Percentiles rank a stretch among this genome's conserved stretches.
Evolutionary conservation across 192 early-diverging fungal genomes (phyloP).

Genomic region (Gonapodya sp.): DNA sequence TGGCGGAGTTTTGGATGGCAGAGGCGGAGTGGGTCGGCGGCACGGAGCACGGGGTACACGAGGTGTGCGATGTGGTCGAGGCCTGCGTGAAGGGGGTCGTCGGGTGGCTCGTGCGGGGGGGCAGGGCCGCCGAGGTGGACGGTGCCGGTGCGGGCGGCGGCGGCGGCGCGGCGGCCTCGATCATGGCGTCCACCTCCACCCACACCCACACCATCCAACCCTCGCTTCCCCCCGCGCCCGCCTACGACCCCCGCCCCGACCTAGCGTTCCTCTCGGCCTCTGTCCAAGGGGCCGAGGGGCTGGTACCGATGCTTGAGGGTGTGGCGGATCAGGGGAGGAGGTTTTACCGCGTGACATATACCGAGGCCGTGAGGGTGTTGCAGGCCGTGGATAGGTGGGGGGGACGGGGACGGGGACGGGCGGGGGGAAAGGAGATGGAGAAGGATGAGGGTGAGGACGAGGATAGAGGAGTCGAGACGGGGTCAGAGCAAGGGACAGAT

Average conservation of each 20-base stretch:
- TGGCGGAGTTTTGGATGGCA: constrained; percentile 93
- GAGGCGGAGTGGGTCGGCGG: constrained; percentile 80
- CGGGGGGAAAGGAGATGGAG: background rate
- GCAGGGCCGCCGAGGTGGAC: background rate
- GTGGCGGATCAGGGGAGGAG: background rate
- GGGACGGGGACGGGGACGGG: background rate
- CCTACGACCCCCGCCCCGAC: background rate
- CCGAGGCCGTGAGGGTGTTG: constrained; percentile 64
- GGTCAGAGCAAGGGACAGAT: no score
- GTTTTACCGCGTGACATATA: constrained; percentile 64
- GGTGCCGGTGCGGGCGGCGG: background rate
- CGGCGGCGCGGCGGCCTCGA: background rate
- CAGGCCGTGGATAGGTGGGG: constrained; percentile 23
- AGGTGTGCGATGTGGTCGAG: constrained; percentile 14
- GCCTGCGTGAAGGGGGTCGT: background rate
- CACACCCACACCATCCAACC: no score
- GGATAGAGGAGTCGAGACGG: no score
- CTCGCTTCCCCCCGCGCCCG: no score
- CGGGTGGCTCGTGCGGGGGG: background rate
- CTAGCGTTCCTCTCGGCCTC: constrained; percentile 26
- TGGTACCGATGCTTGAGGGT: background rate
- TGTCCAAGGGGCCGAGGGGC: background rate
- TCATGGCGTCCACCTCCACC: background rate
- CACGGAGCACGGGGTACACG: constrained; percentile 36
- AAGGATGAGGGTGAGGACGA: no score